Conservation (phyloP, 331 rosid genomes). For the Erythrophleum ivorense region DNA sequence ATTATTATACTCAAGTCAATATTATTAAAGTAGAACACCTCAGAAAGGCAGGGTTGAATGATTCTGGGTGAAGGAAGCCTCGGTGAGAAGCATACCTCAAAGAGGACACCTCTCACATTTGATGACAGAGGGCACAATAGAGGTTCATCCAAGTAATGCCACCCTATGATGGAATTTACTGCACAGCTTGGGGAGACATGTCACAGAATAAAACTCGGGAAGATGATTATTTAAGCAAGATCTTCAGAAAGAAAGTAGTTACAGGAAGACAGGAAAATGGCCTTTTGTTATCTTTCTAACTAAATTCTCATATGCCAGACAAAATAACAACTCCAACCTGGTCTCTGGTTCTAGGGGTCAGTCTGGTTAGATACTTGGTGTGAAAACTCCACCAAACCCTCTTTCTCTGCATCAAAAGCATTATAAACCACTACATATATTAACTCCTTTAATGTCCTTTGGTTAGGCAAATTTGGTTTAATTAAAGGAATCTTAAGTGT, state of each 20-base stretch:
- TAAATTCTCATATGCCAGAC: slow-evolving; percentile 73
- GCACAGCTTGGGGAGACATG: slow-evolving; percentile 75
- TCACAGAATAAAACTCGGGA: slow-evolving; percentile 56
- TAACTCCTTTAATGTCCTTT: slow-evolving; percentile 55
- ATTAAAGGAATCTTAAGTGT: slow-evolving; percentile 45
- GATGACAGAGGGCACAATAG: slow-evolving; percentile 57
- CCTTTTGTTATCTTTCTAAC: slow-evolving; percentile 63
- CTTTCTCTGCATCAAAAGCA: slow-evolving; percentile 98
- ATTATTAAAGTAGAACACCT: slow-evolving; percentile 40
- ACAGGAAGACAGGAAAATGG: slow-evolving; percentile 46
- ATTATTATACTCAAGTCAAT: slow-evolving; percentile 32
- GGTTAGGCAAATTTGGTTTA: slow-evolving; percentile 45
- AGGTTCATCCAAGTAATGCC: slow-evolving; percentile 73
- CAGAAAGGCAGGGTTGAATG: slow-evolving; percentile 48
- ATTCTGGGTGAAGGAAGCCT: slow-evolving; percentile 61
- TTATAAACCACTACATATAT: slow-evolving; percentile 70
- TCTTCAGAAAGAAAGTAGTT: slow-evolving; percentile 48
- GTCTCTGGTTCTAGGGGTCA: slow-evolving; percentile 88
- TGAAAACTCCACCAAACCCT: slow-evolving; percentile 85
- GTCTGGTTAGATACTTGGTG: slow-evolving; percentile 89
- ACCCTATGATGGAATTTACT: slow-evolving; percentile 63
- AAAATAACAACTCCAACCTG: slow-evolving; percentile 72
- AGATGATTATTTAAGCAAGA: slow-evolving; percentile 52
- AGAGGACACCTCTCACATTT: slow-evolving; percentile 88
- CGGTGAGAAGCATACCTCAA: slow-evolving; percentile 93